Base-by-base conservation (phyloP, 2,329 filamentous ascomycete genomes). In the Colletotrichum truncatum region DNA sequence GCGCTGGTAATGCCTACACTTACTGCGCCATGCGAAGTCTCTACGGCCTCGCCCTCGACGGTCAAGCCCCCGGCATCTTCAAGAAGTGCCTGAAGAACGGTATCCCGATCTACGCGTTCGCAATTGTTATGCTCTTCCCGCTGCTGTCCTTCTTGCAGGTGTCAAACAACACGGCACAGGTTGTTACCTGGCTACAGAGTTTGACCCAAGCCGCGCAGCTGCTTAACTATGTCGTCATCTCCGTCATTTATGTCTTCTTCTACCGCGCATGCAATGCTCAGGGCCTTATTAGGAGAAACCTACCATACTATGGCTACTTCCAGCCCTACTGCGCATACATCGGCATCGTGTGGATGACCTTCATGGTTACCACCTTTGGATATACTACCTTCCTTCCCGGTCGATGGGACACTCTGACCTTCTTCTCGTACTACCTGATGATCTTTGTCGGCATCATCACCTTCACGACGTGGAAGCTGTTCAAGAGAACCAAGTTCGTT, bases 381-480 rank as follows among this genome's bases (percentile, higher is more conserved):
- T 90, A 90, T 74, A 78, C 78, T 4, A 76, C 81, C 1, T 86
- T 87, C 72, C 64, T 64, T 5, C 60, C 59, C 3, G 64, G 48
- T 14, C 45, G 23, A 12, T 90, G 87, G 82, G 74, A 76, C 23
- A 77, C 81, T 16, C 75, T 81, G 4, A 78, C 71, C 34, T 84
- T 86, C 72, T 80, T 85, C 74, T 76, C 80, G 16, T 85, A 85
- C 77, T 89, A 89, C 75, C 84, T 83, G 26, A 87, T 88, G 84
- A 78, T 85, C 65, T 75, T 88, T 12, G 73, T 89, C 23, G 82
- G 83, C 0, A 81, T 84, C 7, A 72, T 86, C 34, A 76, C 88
- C 26, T 91, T 85, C 72, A 55, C 84, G 18, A 80, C 81, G 70
- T 93, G 88, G 87, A 93, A 92, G 77, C 7, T 91, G 1, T 18